Conservation (phyloP, 2,329 filamentous ascomycete genomes). For the Diaporthe eres region DNA sequence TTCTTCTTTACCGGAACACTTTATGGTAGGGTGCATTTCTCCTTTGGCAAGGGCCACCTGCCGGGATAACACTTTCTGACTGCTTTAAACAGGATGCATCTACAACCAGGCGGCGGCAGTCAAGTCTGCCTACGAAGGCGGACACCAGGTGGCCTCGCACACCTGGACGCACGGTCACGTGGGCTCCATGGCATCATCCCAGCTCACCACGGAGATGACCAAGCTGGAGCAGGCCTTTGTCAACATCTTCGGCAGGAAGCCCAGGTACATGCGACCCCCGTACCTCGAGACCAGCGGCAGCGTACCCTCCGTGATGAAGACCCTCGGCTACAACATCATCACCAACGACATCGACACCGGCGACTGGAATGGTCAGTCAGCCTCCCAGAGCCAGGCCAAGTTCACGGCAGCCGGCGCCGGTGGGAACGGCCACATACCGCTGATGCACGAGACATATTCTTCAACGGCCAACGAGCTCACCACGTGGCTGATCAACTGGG, state of each 20-base stretch:
- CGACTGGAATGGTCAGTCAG: slow-evolving; percentile 70
- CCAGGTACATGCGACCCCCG: slow-evolving; percentile 64
- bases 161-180: slow-evolving; percentile 66
- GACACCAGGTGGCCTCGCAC: slow-evolving; percentile 69
- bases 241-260: slow-evolving; percentile 64
- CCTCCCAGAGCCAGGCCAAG: slow-evolving; percentile 65
- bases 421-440: slow-evolving; percentile 66
- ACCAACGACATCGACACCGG: slow-evolving; percentile 74
- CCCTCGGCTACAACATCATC: slow-evolving; percentile 71
- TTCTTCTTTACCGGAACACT: slow-evolving; percentile 68
- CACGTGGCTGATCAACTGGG: slow-evolving; percentile 66
- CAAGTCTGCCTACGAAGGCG: slow-evolving; percentile 63
- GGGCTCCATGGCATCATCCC: slow-evolving; percentile 54
- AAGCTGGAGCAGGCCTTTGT: slow-evolving; percentile 65
- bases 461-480: slow-evolving; percentile 64
- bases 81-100: slow-evolving; percentile 54
- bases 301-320: slow-evolving; percentile 57
- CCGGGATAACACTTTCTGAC: neutral
- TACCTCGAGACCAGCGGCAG: slow-evolving; percentile 63
- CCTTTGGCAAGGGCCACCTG: slow-evolving; percentile 36
- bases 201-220: slow-evolving; percentile 63
- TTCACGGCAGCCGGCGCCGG: slow-evolving; percentile 61
- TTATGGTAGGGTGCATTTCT: slow-evolving; percentile 52
- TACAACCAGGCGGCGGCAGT: slow-evolving; percentile 66
- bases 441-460: slow-evolving; percentile 70